Base-by-base conservation (phyloP, 2,329 filamentous ascomycete genomes). In the Aspergillus sp. region DNA sequence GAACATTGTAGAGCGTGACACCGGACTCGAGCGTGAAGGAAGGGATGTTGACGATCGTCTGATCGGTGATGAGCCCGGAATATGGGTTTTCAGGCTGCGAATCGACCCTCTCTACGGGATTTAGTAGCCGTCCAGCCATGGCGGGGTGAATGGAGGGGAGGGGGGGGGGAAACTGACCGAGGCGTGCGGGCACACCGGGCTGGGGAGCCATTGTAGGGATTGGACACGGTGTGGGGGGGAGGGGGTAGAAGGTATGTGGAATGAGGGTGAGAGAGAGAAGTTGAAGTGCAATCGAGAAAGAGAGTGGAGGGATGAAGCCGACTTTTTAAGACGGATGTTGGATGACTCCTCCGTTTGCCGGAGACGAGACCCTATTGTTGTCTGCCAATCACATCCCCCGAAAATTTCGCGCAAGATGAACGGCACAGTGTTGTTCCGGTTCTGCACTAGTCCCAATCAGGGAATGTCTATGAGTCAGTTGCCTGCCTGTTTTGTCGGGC, bases 1-100 rank as follows among this genome's bases (percentile, higher is more conserved):
- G 82, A 14, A 86, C 82, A 83, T 97, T 94, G 61, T 81, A 77
- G 17, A 99, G 81, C 0, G 83, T 88, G 20, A 88, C 90, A 45
- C 94, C 94, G 2, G 92, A 97, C 73, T 99, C 94, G 60, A 99
- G 88, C 7, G 88, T 91, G 71, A 97, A 96, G 21, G 87, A 86
- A 2, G 94, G 93, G 50, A 99, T 84, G 55, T 94, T 84, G 52
- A 88, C 91, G 66, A 96, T 88, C 49, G 88, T 81, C 75, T 97
- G 94, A 65, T 96, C 88, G 48, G 91, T 87, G 48, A 99, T 96
- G 66, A 97, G 81, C 58, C 81, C 76, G 55, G 89, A 85, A 71
- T 92, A 97, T 25, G 92, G 93, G 75, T 97, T 99, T 77, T 97
- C 93, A 65, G 89, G 86, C 73, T 97, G 91, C 50, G 82, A 65